Evolutionary conservation across 2,329 filamentous ascomycete species (phyloP), one percentile per base, ranked within the genome.

Genomic region (Monosporascus cannonballus): DNA sequence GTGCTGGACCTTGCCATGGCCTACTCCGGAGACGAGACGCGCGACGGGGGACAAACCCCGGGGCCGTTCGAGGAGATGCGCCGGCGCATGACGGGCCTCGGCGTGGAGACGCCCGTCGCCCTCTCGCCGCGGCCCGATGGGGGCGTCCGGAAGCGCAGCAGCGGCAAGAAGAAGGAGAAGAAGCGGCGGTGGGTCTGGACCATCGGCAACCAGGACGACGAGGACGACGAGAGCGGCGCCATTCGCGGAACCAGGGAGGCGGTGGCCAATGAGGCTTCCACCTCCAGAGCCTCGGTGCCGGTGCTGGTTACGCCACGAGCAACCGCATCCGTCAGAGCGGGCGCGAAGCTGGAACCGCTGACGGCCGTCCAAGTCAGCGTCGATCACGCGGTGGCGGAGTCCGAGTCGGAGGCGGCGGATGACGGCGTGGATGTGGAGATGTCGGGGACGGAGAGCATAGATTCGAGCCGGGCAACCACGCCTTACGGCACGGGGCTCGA

Each of bases 181-280:
- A 84, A 80, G 67, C 72, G 82, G 14, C 77, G 77, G 44, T 86
- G 83, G 83, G 79, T 83, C 37, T 86, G 83, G 83, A 86, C 83
- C 1, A 84, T 86, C 45, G 80, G 77, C 3, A 75, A 76, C 54
- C 78, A 80, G 1, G 69, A 67, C 1, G 69, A 68, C 4, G 69
- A 46, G 30, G 30, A 75, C 7, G 70, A 73, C 15, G 74, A 47
- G 70, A 73, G 51, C 37, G 74, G 71, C 1, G 73, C 74, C 2
- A 66, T 76, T 20, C 68, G 71, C 15, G 73, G 74, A 6, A 56
- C 74, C 4, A 66, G 71, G 18, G 69, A 59, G 44, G 57, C 67
- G 11, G 65, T 64, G 17, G 67, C 69, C 49, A 58, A 64, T 17
- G 65, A 67, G 27, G 54, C 54, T 47, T 56, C 59, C 8, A 58